These are phyloP conservation scores for Pleurotus tuber-regium DNA, from an alignment of 768 basidiomycete genomes.

Conservation along the genomic window DNA sequence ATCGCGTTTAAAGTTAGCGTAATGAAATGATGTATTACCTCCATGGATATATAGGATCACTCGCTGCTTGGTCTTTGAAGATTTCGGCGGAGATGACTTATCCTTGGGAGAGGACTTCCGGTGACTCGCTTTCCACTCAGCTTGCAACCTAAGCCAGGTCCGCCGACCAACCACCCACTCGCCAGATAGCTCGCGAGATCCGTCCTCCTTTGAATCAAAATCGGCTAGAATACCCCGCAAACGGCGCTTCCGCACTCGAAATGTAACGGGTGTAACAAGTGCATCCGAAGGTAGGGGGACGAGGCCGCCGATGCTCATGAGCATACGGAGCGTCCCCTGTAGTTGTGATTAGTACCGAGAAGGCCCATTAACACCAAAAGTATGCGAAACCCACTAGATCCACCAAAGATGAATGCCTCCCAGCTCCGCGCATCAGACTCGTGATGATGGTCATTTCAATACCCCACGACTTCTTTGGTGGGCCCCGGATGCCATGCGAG, in stretches of 20 bases:
- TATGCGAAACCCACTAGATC: constrained; percentile 64
- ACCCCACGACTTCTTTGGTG: constrained; percentile 89
- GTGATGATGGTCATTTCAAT: constrained; percentile 90
- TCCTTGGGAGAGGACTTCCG: constrained; percentile 17
- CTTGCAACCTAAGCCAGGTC: constrained; percentile 84
- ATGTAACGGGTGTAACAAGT: constrained; percentile 92
- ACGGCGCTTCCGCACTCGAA: constrained; percentile 68
- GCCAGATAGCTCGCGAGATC: constrained; percentile 78
- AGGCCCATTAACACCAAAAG: not conserved
- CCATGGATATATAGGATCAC: constrained; percentile 95
- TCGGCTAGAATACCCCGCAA: constrained; percentile 79
- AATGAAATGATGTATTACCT: too few relatives aligned
- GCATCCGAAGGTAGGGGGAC: constrained; percentile 90
- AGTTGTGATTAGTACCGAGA: constrained; percentile 7
- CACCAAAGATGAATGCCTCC: constrained; percentile 76
- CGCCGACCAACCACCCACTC: constrained; percentile 97
- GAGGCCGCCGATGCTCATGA: constrained; percentile 79
- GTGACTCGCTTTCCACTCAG: constrained; percentile 66
- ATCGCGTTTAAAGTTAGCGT: too few relatives aligned
- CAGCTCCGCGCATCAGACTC: constrained; percentile 83
- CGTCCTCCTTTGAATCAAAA: constrained; percentile 73
- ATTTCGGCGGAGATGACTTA: constrained; percentile 17
- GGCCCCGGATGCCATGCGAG: constrained; percentile 80
- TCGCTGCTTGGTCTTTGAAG: constrained; percentile 59
- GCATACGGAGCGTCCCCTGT: constrained; percentile 48